Base-by-base conservation (phyloP, 1,284 basidiomycete species). In the Ustilago trichophora region DNA sequence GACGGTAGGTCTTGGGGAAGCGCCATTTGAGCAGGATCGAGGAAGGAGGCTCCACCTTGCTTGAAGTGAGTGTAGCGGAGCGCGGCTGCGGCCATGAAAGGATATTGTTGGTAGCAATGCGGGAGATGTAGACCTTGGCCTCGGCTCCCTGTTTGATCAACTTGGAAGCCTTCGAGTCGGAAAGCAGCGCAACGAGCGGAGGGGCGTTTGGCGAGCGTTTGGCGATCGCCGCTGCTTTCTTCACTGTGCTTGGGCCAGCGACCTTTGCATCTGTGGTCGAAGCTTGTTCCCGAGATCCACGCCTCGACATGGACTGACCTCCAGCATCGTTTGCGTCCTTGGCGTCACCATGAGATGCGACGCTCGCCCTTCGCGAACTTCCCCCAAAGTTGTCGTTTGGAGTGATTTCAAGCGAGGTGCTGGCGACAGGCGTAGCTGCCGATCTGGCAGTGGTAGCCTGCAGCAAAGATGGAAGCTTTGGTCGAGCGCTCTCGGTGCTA, bases 1-100 rank as follows among this genome's bases (percentile, higher is more conserved):
- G 95, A 19, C 96, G 87, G 81, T 98, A 98, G 11, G 87, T 85
- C 82, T 99, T 98, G 10, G 88, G 85, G 82, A 98, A 98, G 21
- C 96, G 88, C 81, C 97, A 85, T 82, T 99, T 99, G 56, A 98
- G 81, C 19, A 98, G 85, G 18, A 96, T 84, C 3, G 86, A 85
- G 15, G 45, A 34, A 2, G 65, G 62, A 13, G 58, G 36, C n/a
- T 51, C 32, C 4, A 59, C 56, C 15, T 51, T 53, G 34, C 21
- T 52, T 19, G 52, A 35, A 6, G 32, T 54, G n/a, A 54, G 64
- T 10, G 26, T 37, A 10, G 70, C 57, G 19, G 43, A 82, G 69
- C 13, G 91, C 77, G 32, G 29, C 16, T 48, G 49, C 11, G 42
- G 57, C 41, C 55, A 72, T 4, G 62, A 54, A 38, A 54, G 54